Percentiles rank a stretch among this genome's conserved stretches.
Conservation (phyloP, 2,329 filamentous ascomycete species). For the Cercospora zeina region DNA sequence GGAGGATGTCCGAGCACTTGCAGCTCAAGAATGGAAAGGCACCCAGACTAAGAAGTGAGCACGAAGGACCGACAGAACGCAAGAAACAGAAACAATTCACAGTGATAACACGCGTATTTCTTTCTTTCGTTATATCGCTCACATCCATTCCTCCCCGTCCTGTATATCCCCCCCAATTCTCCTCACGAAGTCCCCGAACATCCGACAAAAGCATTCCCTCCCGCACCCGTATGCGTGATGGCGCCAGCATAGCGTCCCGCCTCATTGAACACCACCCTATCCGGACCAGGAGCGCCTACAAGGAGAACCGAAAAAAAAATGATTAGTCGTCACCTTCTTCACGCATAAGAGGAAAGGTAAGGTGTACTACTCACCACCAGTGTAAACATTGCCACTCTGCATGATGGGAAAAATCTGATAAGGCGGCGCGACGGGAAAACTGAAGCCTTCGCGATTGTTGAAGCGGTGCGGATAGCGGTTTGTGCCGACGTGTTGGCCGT, state of each 20-base stretch:
- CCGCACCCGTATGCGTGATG: background rate
- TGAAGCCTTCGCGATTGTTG: background rate
- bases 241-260: background rate
- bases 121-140: too few species aligned
- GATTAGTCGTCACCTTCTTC: background rate
- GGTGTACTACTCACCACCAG: background rate
- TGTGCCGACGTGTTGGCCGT: background rate
- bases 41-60: background rate
- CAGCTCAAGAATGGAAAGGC: constrained; percentile 22
- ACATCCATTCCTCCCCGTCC: too few species aligned
- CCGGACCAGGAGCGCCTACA: background rate
- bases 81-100: too few species aligned
- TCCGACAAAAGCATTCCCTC: background rate
- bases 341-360: background rate
- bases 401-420: background rate
- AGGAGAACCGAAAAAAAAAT: background rate
- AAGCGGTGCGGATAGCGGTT: background rate
- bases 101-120: too few species aligned
- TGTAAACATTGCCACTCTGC: background rate
- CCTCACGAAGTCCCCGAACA: background rate
- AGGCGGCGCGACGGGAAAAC: background rate
- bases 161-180: background rate
- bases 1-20: constrained; percentile 25
- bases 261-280: background rate
- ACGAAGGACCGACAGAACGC: background rate